Conservation (phyloP, 371 early-diverging fungal species). For the Rhizopus delemar region DNA sequence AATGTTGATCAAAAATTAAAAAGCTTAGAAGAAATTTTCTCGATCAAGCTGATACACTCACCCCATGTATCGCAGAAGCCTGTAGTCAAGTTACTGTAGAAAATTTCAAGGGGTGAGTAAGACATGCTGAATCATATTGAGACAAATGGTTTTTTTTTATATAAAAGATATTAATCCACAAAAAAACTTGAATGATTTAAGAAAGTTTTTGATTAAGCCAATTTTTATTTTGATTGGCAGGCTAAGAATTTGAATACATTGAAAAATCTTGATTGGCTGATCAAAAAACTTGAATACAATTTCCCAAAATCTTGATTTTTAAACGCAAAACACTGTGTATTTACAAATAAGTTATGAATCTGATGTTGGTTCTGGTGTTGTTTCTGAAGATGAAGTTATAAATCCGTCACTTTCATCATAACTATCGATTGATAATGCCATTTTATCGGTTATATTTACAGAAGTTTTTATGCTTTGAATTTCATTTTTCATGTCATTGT, state of each 20-base stretch:
- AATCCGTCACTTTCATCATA: neutral
- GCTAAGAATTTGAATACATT: no score
- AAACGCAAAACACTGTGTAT: no score
- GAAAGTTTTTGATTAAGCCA: neutral
- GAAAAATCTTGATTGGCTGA: no score
- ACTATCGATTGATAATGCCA: neutral
- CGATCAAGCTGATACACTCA: neutral
- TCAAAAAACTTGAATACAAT: no score
- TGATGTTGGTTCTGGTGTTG: neutral
- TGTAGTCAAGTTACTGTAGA: no score
- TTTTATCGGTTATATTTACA: neutral
- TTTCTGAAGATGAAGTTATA: neutral
- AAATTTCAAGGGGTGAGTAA: no score
- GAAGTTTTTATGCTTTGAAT: constrained; percentile 1
- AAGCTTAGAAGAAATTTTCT: constrained; percentile 6
- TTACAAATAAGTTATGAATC: constrained; percentile 1
- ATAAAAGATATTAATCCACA: no score
- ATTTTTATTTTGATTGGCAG: neutral
- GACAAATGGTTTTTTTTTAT: constrained; percentile 1
- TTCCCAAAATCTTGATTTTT: no score
- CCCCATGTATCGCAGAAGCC: constrained; percentile 2
- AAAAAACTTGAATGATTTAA: no score
- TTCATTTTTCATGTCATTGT: neutral
- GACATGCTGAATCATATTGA: no score
- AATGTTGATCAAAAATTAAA: constrained; percentile 17